Evolutionary conservation across 1,284 basidiomycete genomes (phyloP), one percentile per base, ranked within the genome.

Genomic region (Rhodotorula sp.): DNA sequence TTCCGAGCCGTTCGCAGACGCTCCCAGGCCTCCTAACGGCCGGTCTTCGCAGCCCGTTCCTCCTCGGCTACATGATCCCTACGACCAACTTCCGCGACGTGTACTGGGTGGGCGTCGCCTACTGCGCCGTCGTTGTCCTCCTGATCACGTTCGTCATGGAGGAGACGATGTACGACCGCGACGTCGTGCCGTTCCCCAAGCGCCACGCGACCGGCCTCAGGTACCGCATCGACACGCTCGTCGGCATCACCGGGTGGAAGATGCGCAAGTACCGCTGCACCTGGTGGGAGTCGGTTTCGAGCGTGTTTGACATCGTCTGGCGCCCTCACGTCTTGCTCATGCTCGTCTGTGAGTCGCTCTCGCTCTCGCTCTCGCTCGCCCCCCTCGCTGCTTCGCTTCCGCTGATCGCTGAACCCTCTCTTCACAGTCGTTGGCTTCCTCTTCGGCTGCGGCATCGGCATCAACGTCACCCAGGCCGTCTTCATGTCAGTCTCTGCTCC

Each of bases 381-480:
- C n/a, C n/a, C n/a, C n/a, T n/a, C n/a, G 10, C 50, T 37, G n/a
- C 20, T 20, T 2, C 13, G n/a, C 28, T 0, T 10, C 6, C 9
- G 18, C 26, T 8, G 8, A 13, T 18, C 26, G 4, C 47, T 54
- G 26, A 46, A 54, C 8, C 18, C 13, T 2, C 26, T 24, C 7
- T 18, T 30, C 31, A 2, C 40, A 67, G 65, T 65, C 50, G 63
- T 71, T 48, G 69, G 69, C 1, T 60, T 71, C 0, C 65, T 53
- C 2, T 71, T 71, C 48, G 69, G 69, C 11, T 68, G 65, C 37
- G 63, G 70, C 16, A 64, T 67, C 65, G 89, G 89, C 48, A 86
- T 90, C 64, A 89, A 90, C 71, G 88, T 89, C 4, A 90, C 89
- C 8, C 88, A 87, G 61, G 86, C 85, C 0, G 87, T 89, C n/a